Conservation (phyloP, 2,329 filamentous ascomycete genomes). For the Aspergillus niger region DNA sequence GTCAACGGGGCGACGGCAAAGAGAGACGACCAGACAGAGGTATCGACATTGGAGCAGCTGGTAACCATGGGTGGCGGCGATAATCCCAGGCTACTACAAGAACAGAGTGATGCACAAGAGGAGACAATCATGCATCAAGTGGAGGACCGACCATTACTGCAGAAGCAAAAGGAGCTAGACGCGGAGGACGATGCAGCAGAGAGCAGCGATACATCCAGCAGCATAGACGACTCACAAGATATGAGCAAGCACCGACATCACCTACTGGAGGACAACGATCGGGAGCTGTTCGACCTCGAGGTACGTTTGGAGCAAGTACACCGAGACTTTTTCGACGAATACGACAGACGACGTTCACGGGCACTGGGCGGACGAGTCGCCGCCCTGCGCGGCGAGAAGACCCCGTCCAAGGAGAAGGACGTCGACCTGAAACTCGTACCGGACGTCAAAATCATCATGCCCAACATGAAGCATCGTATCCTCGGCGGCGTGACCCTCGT, state of each 20-base stretch:
- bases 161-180: conserved; percentile 88
- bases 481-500: conserved; percentile 77
- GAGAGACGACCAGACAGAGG: conserved; percentile 34
- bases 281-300: conserved; percentile 76
- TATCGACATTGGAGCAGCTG: conserved; percentile 70
- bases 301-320: conserved; percentile 76
- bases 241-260: conserved; percentile 62
- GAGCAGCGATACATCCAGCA: conserved; percentile 49
- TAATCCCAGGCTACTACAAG: conserved; percentile 67
- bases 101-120: conserved; percentile 82
- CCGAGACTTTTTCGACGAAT: conserved; percentile 76
- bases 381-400: conserved; percentile 54
- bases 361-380: conserved; percentile 51
- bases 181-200: conserved; percentile 72
- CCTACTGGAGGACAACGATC: conserved; percentile 83
- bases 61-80: conserved; percentile 74
- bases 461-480: conserved; percentile 74
- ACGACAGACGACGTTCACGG: conserved; percentile 60
- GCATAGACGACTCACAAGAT: conserved; percentile 45
- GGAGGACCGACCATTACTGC: conserved; percentile 82
- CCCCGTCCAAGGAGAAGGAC: conserved; percentile 43
- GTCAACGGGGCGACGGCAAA: conserved; percentile 37
- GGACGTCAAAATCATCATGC: conserved; percentile 83
- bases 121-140: conserved; percentile 86
- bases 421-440: conserved; percentile 67